These are phyloP conservation scores for Avicennia marina DNA, from an alignment of 257 asterid species.

Conservation along the genomic window DNA sequence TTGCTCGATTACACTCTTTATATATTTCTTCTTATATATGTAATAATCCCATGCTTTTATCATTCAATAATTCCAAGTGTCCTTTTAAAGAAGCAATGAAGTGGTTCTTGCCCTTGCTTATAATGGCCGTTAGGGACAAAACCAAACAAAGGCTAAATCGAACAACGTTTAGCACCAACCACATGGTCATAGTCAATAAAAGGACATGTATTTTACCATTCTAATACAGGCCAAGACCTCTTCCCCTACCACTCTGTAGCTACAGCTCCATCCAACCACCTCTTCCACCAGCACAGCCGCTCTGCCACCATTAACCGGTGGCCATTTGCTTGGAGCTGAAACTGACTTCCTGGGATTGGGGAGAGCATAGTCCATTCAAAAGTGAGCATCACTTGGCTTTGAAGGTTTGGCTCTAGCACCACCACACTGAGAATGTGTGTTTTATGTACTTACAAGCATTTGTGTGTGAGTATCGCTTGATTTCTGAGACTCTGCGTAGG, in stretches of 20 bases:
- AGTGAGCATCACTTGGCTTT: too few species aligned
- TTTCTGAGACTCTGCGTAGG: too few species aligned
- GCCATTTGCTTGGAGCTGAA: too few species aligned
- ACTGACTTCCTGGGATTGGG: too few species aligned
- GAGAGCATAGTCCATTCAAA: too few species aligned
- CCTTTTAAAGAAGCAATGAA: neutral
- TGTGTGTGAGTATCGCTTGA: too few species aligned
- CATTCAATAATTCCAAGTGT: constrained; percentile 10
- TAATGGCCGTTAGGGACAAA: constrained; percentile 25
- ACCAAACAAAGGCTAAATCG: constrained; percentile 15
- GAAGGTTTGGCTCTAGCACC: too few species aligned
- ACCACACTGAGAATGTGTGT: too few species aligned
- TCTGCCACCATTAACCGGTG: neutral
- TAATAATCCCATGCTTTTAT: neutral
- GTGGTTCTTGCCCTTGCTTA: constrained; percentile 29
- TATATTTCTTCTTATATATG: too few species aligned
- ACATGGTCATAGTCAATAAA: constrained; percentile 23
- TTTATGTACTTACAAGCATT: too few species aligned
- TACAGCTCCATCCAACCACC: neutral
- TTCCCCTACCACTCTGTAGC: neutral
- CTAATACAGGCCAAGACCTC: constrained; percentile 20
- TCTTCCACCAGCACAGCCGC: neutral
- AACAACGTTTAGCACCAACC: constrained; percentile 36
- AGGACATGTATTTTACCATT: constrained; percentile 24
- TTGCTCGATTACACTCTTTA: too few species aligned